Base-by-base conservation (phyloP, 192 early-diverging fungal genomes). In the Coemansia sp. region DNA sequence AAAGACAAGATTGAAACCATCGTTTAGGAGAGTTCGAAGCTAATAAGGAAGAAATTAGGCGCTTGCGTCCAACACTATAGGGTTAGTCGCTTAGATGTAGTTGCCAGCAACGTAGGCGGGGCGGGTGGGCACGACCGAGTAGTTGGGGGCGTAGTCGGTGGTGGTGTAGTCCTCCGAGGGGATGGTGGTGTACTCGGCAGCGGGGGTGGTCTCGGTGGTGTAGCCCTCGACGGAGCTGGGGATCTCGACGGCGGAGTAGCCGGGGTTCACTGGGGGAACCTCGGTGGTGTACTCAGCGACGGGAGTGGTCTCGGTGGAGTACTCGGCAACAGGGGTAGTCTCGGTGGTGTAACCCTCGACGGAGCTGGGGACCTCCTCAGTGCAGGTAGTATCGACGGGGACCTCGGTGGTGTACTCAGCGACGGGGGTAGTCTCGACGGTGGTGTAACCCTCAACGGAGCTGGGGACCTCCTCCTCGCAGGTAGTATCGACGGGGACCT, bases 11-110 rank as follows among this genome's bases (percentile, higher is more conserved):
- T 44, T 32, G 38, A 64, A 64, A 55, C 49, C 36, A 50, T 45
- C 23, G 40, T 24, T n/a, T n/a, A n/a, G n/a, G n/a, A n/a, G n/a
- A n/a, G n/a, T n/a, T n/a, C n/a, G n/a, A n/a, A n/a, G n/a, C n/a
- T n/a, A n/a, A 40, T 18, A 42, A 17, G 30, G 34, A 14, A 47
- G 41, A 59, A 39, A 64, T 64, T 72, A 70, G 53, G 56, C 55
- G 56, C 55, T 50, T 53, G 40, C 30, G 41, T 38, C 50, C 42
- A 62, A 29, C 33, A 24, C 48, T 42, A 32, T 36, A 30, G 10
- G 22, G 13, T 25, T 23, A 50, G 20, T 29, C 44, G 46, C 67
- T 64, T 64, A 71, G 68, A 37, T 55, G 68, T 52, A 60, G 53
- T 22, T 47, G 41, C 41, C 39, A 46, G 49, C 47, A 44, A 56